phyloP scores from a whole-genome alignment of 2,329 filamentous ascomycete species.

The Trichoderma sp. region DNA sequence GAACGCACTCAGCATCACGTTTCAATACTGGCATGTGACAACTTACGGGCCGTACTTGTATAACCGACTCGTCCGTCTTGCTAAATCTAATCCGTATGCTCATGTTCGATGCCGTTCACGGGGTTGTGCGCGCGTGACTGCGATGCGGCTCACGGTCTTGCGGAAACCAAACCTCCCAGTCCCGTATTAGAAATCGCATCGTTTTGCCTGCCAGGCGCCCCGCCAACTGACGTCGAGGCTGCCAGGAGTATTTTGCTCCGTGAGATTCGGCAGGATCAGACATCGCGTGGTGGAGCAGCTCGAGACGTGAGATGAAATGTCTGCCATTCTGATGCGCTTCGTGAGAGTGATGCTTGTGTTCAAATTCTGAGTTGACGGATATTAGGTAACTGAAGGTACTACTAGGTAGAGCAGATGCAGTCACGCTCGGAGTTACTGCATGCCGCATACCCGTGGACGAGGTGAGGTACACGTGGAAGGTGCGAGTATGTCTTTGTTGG shows the following conservation, averaged over 20 bases:
- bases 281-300: constrained; percentile 16
- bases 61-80: no score
- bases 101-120: no score
- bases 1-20: no score
- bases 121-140: no score
- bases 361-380: constrained; percentile 9
- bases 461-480: not conserved
- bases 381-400: no score
- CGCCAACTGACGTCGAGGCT: constrained; percentile 6
- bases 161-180: no score
- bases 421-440: constrained; percentile 12
- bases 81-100: no score
- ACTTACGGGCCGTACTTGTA: no score
- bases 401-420: constrained; percentile 5
- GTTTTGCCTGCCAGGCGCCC: not conserved
- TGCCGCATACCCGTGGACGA: constrained; percentile 6
- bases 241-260: constrained; percentile 7
- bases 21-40: no score
- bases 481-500: not conserved
- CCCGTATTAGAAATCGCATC: not conserved
- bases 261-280: constrained; percentile 8
- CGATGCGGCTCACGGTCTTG: no score
- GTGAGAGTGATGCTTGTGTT: constrained; percentile 10
- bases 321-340: constrained; percentile 4
- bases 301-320: constrained; percentile 15